phyloP scores from a whole-genome alignment of 2,329 filamentous ascomycete species.

The Trematosphaeria pertusa region DNA sequence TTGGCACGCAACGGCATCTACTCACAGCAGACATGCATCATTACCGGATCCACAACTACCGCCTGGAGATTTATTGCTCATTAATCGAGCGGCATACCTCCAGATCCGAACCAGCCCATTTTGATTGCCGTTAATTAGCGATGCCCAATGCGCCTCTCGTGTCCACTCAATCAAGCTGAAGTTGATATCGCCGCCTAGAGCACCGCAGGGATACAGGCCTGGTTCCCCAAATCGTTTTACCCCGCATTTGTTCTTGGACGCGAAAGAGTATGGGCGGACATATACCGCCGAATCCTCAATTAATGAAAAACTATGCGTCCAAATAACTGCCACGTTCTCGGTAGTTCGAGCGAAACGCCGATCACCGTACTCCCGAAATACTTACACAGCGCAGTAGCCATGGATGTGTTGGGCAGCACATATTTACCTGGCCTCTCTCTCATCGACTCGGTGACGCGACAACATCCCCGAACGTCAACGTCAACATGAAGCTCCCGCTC shows the following conservation, averaged over 20 bases:
- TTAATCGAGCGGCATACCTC: conserved; percentile 11
- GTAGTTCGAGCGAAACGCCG: conserved; percentile 5
- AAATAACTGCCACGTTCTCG: conserved; percentile 14
- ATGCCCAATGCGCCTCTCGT: conserved; percentile 10
- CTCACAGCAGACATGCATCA: background rate
- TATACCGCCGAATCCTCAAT: conserved; percentile 16
- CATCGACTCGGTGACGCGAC: too few relatives aligned
- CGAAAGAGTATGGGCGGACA: conserved; percentile 14
- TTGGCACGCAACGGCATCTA: background rate
- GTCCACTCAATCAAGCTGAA: conserved; percentile 4
- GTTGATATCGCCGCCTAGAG: conserved; percentile 3
- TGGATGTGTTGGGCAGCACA: conserved; percentile 10
- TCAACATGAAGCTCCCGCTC: conserved; percentile 27
- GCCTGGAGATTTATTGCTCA: conserved; percentile 4
- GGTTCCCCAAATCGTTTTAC: background rate
- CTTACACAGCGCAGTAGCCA: conserved; percentile 7
- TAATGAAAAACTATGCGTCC: background rate
- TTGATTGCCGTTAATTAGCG: conserved; percentile 14
- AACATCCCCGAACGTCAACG: too few relatives aligned
- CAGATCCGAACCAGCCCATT: background rate
- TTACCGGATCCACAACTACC: background rate
- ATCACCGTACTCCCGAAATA: conserved; percentile 8
- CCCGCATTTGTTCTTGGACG: conserved; percentile 4
- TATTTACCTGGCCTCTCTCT: too few relatives aligned
- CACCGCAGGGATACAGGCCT: background rate